A percentile compares a stretch with the other conserved stretches of the same genome.
Evolutionary conservation across 2,329 filamentous ascomycete genomes (phyloP).

Genomic region (Penicillium olsonii): DNA sequence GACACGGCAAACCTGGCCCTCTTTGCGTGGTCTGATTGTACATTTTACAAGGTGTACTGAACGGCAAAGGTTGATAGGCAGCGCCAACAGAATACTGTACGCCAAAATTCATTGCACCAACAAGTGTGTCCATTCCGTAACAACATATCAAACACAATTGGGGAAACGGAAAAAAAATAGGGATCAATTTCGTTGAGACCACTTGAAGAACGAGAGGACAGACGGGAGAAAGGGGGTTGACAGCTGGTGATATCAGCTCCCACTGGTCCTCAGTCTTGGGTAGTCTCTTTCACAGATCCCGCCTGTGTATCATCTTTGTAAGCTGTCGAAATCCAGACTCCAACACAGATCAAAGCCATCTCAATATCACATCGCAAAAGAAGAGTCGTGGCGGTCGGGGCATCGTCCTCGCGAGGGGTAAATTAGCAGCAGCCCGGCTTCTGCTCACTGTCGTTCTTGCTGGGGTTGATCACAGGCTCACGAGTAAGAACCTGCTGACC

Average conservation of each 20-base stretch:
- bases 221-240: constrained; percentile 22
- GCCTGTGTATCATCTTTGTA: constrained; percentile 37
- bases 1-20: background rate
- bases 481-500: constrained; percentile 76
- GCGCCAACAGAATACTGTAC: too few relatives aligned
- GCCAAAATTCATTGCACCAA: constrained; percentile 22
- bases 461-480: constrained; percentile 78
- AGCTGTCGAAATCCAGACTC: constrained; percentile 38
- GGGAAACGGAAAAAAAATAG: constrained; percentile 20
- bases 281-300: constrained; percentile 33
- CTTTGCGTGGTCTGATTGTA: background rate
- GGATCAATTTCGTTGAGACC: constrained; percentile 27
- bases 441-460: constrained; percentile 74
- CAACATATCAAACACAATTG: constrained; percentile 21
- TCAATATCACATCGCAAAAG: constrained; percentile 42
- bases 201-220: constrained; percentile 17
- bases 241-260: constrained; percentile 25
- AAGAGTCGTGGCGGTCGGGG: constrained; percentile 38
- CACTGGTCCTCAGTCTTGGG: constrained; percentile 24
- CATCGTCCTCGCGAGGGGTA: constrained; percentile 23
- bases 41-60: constrained; percentile 11
- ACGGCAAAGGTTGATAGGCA: constrained; percentile 19
- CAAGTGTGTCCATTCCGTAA: constrained; percentile 14
- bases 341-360: constrained; percentile 40
- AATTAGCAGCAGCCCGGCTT: constrained; percentile 58